phyloP scores from a whole-genome alignment of 1,284 basidiomycete genomes.

The Agaricales sp. region DNA sequence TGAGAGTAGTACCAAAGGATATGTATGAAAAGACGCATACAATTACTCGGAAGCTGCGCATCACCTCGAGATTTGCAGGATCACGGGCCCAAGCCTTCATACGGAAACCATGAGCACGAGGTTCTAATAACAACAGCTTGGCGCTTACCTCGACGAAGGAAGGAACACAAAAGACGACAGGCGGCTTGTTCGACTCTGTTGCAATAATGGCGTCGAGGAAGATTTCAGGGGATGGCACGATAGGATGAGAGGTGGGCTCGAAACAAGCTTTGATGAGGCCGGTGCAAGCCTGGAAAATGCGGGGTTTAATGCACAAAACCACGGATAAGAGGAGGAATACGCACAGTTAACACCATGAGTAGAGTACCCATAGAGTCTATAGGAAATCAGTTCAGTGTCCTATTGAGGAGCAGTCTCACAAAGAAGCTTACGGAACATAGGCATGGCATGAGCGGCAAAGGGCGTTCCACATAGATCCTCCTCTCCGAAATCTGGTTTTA shows the following conservation, averaged over 20 bases:
- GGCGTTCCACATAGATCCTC: constrained; percentile 7
- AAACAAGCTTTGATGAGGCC: constrained; percentile 17
- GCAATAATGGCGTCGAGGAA: constrained; percentile 13
- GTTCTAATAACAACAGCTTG: neutral
- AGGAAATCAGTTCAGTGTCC: neutral
- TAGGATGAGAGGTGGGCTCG: constrained; percentile 13
- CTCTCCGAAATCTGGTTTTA: constrained; percentile 6
- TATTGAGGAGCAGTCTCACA: constrained; percentile 9
- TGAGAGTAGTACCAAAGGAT: neutral
- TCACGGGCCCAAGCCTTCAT: constrained; percentile 10
- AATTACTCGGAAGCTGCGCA: constrained; percentile 6
- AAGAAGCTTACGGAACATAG: constrained; percentile 11
- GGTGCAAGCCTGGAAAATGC: constrained; percentile 11
- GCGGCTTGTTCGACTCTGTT: constrained; percentile 12
- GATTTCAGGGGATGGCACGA: constrained; percentile 16
- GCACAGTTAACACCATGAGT: neutral
- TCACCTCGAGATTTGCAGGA: constrained; percentile 6
- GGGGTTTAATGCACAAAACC: constrained; percentile 1
- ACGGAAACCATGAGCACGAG: too few relatives aligned
- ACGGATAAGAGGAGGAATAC: neutral
- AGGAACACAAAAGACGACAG: constrained; percentile 17
- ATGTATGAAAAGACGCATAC: constrained; percentile 5
- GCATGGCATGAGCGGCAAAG: constrained; percentile 6
- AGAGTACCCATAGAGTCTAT: constrained; percentile 4
- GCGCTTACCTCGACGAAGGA: constrained; percentile 19